Evolutionary conservation across 2,329 filamentous ascomycete genomes (phyloP), one percentile per base, ranked within the genome.

Genomic region (Monilinia vaccinii-corymbosi): DNA sequence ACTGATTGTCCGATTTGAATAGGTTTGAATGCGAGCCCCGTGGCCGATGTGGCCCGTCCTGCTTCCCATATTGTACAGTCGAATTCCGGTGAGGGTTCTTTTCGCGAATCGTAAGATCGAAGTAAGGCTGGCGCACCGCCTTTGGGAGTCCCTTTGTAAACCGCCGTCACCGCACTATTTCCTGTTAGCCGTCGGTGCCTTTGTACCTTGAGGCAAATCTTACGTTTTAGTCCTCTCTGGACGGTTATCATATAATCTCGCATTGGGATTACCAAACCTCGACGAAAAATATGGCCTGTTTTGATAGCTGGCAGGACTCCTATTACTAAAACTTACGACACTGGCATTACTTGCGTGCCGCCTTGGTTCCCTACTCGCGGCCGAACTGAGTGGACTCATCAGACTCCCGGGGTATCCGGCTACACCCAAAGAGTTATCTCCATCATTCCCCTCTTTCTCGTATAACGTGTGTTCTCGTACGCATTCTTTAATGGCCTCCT

Each of bases 61-160:
- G 94, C 94, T 75, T 99, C 87, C 94, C 94, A 99, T 60, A 99
- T 94, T 49, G 87, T 96, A 74, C 92, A 96, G 70, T 96, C 89
- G 63, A 91, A 93, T 73, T 97, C 92, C 2, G 93, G 89, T 0
- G 91, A 83, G 0, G 92, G 88, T 73, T 97, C 94, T 73, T 88
- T 91, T 68, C 93, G 83, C 18, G 94, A 97, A 72, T 97, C 93
- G 74, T 99, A 99, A 2, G 93, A 97, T 65, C 94, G 87, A 59
- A 99, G 78, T 61, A 97, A 74, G 10, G 86, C 86, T 2, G 92
- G 81, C 1, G 83, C 79, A 8, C 83, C 82, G 44, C 84, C 83
- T 66, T 82, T 85, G 4, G 80, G 79, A 0, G 90, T 92, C 48
- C 91, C 91, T 75, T 90, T 91, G 73, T 96, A 95, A 31, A 96